These are phyloP conservation scores for Colletotrichum liaoningense DNA, from an alignment of 2,329 filamentous ascomycete genomes.

Conservation along the genomic window DNA sequence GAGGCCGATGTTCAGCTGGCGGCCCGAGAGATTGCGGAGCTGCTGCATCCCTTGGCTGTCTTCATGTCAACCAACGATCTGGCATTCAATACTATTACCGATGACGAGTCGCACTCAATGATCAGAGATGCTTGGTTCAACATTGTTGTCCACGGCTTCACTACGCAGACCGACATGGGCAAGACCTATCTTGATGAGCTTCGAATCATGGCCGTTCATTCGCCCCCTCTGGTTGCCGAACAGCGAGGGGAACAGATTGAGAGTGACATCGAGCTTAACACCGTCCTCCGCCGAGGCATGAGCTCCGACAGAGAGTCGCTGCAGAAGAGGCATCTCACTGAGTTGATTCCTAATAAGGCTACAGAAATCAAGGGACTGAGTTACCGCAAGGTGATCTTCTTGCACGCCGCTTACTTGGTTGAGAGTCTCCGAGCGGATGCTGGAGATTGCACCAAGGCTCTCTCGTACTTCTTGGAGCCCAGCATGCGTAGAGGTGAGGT, in stretches of 20 bases:
- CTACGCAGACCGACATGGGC: conserved; percentile 77
- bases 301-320: conserved; percentile 80
- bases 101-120: conserved; percentile 78
- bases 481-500: conserved; percentile 77
- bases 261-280: conserved; percentile 97
- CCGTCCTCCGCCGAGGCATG: conserved; percentile 87
- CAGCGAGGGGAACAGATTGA: conserved; percentile 91
- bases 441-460: conserved; percentile 89
- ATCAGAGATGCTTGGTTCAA: conserved; percentile 98
- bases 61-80: conserved; percentile 78
- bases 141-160: conserved; percentile 93
- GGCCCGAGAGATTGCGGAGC: conserved; percentile 86
- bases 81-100: conserved; percentile 57
- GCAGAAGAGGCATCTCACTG: conserved; percentile 82
- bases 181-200: conserved; percentile 82
- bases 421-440: conserved; percentile 88
- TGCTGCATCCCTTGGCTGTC: conserved; percentile 87
- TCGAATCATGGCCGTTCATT: conserved; percentile 86
- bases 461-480: conserved; percentile 95
- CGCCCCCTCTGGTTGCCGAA: conserved; percentile 87
- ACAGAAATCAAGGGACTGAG: conserved; percentile 83
- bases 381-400: conserved; percentile 91
- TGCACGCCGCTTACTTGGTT: conserved; percentile 90
- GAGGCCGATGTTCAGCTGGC: conserved; percentile 85
- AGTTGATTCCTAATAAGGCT: conserved; percentile 80